Base-by-base conservation (phyloP, 805 yeast species). In the Nakazawaea wickerhamii region DNA sequence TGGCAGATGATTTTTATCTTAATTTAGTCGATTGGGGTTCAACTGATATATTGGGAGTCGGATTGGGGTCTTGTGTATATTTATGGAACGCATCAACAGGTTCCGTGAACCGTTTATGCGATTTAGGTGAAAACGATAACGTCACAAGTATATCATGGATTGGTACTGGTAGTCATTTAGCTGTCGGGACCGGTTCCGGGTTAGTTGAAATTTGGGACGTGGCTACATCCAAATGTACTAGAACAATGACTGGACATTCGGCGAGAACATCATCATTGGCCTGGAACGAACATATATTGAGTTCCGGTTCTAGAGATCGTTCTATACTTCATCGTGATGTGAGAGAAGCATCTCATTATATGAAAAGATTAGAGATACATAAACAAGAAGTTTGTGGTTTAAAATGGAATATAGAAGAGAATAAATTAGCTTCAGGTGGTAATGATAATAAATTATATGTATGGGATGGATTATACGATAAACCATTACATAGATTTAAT, bases 11-110 rank as follows among this genome's bases (percentile, higher is more conserved):
- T 58, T 91, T 90, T 57, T 91, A 91, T 58, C 71, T 89, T 39
- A 93, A 93, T 54, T 69, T 93, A 44, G 84, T 93, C 1, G 98
- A 93, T 58, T 91, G 99, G 99, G 95, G 97, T 0, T 76, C 87
- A 20, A 87, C 82, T 45, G 95, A 91, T 60, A 66, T 85, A 26
- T 65, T 93, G 31, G 96, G 91, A 2, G 98, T 93, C 5, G 98
- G 96, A 0, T 67, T 93, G 34, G 95, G 93, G 0, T 79, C 86
- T 38, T 74, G 85, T 36, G 96, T 90, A 1, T 93, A 93, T 57
- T 64, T 91, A 11, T 90, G 98, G 87, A 89, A 89, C 58, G 95
- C 95, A 1, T 68, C 79, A 8, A 77, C 88, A 0, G 96, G 95
- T 15, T 75, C 81, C 2, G 97, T 91, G 1, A 79, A 79, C 46